Conservation (phyloP, 2,329 filamentous ascomycete species). For the Ophiostoma australiae region DNA sequence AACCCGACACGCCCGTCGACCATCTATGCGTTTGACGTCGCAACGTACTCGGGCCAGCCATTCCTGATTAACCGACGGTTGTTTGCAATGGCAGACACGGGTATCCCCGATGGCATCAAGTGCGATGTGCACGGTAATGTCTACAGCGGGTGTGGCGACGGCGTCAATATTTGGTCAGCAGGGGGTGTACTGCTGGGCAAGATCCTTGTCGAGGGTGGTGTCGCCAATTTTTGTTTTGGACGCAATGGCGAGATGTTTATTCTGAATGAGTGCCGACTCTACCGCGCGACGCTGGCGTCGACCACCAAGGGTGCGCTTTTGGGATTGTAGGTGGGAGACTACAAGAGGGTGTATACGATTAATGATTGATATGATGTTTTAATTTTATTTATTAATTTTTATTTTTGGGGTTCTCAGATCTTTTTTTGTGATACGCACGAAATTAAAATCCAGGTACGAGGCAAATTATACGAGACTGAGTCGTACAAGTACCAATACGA, state of each 20-base stretch:
- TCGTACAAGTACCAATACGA: not conserved
- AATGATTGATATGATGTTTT: not conserved
- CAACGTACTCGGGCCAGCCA: conserved; percentile 34
- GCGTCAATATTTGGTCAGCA: conserved; percentile 45
- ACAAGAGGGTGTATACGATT: not conserved
- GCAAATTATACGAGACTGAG: not conserved
- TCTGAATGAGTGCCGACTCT: conserved; percentile 44
- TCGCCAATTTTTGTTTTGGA: conserved; percentile 46
- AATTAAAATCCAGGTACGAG: not conserved
- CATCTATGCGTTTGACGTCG: conserved; percentile 44
- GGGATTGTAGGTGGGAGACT: conserved; percentile 7
- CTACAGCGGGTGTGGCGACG: conserved; percentile 45
- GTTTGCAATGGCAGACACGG: conserved; percentile 47
- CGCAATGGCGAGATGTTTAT: conserved; percentile 41
- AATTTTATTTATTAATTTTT: not conserved
- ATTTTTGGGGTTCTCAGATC: not conserved
- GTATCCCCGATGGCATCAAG: conserved; percentile 42
- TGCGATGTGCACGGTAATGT: conserved; percentile 44
- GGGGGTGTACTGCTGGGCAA: conserved; percentile 43
- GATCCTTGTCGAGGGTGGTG: conserved; percentile 38
- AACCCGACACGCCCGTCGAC: conserved; percentile 31
- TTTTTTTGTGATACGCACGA: not conserved
- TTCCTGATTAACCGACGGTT: conserved; percentile 47
- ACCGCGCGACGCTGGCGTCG: conserved; percentile 30
- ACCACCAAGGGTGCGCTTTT: conserved; percentile 21